These are phyloP conservation scores for Ilyonectria mors-panacis DNA, from an alignment of 2,329 filamentous ascomycete genomes.

Conservation along the genomic window DNA sequence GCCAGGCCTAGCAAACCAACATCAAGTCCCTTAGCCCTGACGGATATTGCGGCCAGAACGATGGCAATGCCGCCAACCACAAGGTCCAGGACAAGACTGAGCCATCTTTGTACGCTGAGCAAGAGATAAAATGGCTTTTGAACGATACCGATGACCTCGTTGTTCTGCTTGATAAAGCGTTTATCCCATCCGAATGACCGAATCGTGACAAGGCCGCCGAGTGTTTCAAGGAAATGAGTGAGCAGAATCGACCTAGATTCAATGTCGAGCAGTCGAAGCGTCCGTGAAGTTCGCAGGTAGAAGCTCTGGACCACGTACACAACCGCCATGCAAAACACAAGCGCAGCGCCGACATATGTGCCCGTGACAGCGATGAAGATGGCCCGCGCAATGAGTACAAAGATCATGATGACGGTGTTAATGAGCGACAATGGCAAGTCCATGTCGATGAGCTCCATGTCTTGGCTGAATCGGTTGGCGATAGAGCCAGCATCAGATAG, in stretches of 20 bases:
- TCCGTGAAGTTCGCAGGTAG: slow-evolving; percentile 67
- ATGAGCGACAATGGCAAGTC: slow-evolving; percentile 53
- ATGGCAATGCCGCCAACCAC: slow-evolving; percentile 63
- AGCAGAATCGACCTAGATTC: slow-evolving; percentile 66
- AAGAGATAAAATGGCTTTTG: slow-evolving; percentile 67
- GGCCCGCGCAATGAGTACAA: slow-evolving; percentile 44
- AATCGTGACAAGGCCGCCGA: slow-evolving; percentile 63
- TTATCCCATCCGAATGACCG: slow-evolving; percentile 65
- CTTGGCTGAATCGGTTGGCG: slow-evolving; percentile 57
- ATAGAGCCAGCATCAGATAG: too few relatives aligned
- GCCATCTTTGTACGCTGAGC: slow-evolving; percentile 65
- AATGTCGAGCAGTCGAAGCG: slow-evolving; percentile 66
- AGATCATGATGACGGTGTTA: slow-evolving; percentile 41
- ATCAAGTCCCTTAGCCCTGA: slow-evolving; percentile 46
- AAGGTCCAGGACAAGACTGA: slow-evolving; percentile 63
- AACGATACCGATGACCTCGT: slow-evolving; percentile 56
- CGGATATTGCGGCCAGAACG: slow-evolving; percentile 61
- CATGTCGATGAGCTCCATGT: slow-evolving; percentile 60
- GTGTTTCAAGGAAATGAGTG: slow-evolving; percentile 65
- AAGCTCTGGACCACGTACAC: slow-evolving; percentile 63
- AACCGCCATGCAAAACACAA: slow-evolving; percentile 58
- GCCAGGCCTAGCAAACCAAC: slow-evolving; percentile 52
- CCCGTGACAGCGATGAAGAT: slow-evolving; percentile 8
- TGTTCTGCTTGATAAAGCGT: slow-evolving; percentile 53
- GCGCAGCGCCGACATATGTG: slow-evolving; percentile 53